Evolutionary conservation across 108 stramenopile genomes (phyloP).

Genomic region (Parietichytrium sp.): DNA sequence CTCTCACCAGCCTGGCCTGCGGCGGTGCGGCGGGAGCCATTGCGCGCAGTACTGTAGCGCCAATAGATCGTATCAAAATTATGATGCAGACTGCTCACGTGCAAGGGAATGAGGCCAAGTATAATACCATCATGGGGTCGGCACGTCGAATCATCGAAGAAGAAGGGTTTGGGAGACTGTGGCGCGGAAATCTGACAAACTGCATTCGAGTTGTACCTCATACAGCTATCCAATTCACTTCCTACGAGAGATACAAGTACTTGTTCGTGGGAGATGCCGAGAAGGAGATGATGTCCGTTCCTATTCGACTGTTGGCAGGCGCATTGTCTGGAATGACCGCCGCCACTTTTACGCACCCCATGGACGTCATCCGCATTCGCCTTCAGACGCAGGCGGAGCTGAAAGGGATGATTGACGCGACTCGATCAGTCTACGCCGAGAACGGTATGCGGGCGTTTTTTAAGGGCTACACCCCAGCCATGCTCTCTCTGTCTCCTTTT

Average conservation of each 20-base stretch:
- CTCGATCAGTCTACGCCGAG: not conserved
- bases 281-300: constrained; percentile 26
- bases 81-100: constrained; percentile 20
- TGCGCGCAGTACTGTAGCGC: constrained; percentile 23
- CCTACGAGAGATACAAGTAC: not conserved
- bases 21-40: constrained; percentile 39
- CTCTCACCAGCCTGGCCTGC: not conserved
- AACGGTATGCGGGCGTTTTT: not conserved
- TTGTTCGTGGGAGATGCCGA: not conserved
- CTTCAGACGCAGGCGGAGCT: not conserved
- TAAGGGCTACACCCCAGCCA: constrained; percentile 23
- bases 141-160: not conserved
- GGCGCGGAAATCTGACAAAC: constrained; percentile 44
- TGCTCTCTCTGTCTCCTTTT: constrained; percentile 23
- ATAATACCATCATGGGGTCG: not conserved
- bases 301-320: constrained; percentile 1
- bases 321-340: constrained; percentile 32
- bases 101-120: not conserved
- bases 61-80: constrained; percentile 39
- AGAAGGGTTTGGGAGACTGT: constrained; percentile 31
- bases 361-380: constrained; percentile 42
- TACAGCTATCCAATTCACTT: constrained; percentile 6
- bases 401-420: not conserved
- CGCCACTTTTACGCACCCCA: constrained; percentile 40
- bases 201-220: constrained; percentile 33